phyloP scores from a whole-genome alignment of 805 yeast genomes.

The Candida koratica region DNA sequence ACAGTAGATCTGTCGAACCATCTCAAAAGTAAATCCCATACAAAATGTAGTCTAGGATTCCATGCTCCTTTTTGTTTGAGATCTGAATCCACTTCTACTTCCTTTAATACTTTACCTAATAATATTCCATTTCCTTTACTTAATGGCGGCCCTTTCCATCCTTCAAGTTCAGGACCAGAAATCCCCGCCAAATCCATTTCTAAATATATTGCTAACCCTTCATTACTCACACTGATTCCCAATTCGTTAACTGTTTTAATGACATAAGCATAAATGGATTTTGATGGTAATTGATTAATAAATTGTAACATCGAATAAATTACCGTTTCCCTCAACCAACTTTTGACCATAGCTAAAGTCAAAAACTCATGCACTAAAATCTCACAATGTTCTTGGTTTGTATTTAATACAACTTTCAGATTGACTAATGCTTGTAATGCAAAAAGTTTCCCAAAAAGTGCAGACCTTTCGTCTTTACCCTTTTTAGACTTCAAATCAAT shows the following conservation, averaged over 20 bases:
- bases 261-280: conserved; percentile 18
- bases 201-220: conserved; percentile 73
- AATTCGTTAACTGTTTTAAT: conserved; percentile 42
- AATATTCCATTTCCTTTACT: conserved; percentile 60
- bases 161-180: conserved; percentile 12
- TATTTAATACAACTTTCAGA: conserved; percentile 26
- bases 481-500: conserved; percentile 40
- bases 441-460: conserved; percentile 77
- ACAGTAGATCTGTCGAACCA: conserved; percentile 30
- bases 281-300: conserved; percentile 12
- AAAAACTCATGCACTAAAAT: conserved; percentile 45
- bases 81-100: conserved; percentile 43
- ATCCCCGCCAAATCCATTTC: neutral
- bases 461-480: conserved; percentile 80
- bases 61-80: conserved; percentile 56
- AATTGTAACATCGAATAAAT: conserved; percentile 65
- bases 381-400: conserved; percentile 18
- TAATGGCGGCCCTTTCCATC: conserved; percentile 73
- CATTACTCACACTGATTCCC: conserved; percentile 63
- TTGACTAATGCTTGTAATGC: conserved; percentile 74
- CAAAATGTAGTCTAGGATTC: conserved; percentile 72
- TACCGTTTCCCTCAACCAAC: conserved; percentile 85
- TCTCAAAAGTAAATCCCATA: conserved; percentile 60
- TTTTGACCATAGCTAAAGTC: conserved; percentile 58
- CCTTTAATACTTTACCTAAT: conserved; percentile 62